A percentile compares a stretch with the other conserved stretches of the same genome.
Conservation (phyloP, 306 rosid species). For the Cucumis cinereus region DNA sequence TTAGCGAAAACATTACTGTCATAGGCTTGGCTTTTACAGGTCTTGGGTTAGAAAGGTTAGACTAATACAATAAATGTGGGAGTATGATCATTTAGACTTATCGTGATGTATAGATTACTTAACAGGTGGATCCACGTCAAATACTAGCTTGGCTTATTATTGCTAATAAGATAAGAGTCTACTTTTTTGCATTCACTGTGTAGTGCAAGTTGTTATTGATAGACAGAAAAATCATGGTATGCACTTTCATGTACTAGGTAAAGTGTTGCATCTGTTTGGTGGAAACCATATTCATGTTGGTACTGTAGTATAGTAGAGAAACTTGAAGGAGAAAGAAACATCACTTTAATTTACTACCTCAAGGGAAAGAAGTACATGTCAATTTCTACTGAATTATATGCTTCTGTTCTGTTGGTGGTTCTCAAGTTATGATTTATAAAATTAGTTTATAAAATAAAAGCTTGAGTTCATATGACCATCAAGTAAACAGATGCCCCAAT, state of each 20-base stretch:
- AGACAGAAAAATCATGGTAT: not conserved
- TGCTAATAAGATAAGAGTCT: not conserved
- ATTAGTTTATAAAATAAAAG: not conserved
- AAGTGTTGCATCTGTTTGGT: not conserved
- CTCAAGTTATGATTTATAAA: not conserved
- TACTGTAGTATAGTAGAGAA: not conserved
- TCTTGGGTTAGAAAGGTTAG: not conserved
- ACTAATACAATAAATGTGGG: too few relatives aligned
- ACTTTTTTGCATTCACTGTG: not conserved
- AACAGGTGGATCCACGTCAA: too few relatives aligned
- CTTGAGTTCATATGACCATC: too few relatives aligned
- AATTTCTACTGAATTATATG: too few relatives aligned
- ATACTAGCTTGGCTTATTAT: not conserved
- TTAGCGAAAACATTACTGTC: not conserved
- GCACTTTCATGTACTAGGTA: not conserved
- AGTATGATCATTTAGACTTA: too few relatives aligned
- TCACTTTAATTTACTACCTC: too few relatives aligned
- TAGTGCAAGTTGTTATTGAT: not conserved
- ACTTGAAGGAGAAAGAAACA: not conserved
- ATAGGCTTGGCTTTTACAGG: not conserved
- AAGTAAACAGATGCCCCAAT: too few relatives aligned
- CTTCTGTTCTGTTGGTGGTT: not conserved
- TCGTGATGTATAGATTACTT: too few relatives aligned
- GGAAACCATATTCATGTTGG: not conserved
- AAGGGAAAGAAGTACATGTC: too few relatives aligned